Evolutionary conservation across 2,329 filamentous ascomycete species (phyloP).

Genomic region (Neospermospora avenae): DNA sequence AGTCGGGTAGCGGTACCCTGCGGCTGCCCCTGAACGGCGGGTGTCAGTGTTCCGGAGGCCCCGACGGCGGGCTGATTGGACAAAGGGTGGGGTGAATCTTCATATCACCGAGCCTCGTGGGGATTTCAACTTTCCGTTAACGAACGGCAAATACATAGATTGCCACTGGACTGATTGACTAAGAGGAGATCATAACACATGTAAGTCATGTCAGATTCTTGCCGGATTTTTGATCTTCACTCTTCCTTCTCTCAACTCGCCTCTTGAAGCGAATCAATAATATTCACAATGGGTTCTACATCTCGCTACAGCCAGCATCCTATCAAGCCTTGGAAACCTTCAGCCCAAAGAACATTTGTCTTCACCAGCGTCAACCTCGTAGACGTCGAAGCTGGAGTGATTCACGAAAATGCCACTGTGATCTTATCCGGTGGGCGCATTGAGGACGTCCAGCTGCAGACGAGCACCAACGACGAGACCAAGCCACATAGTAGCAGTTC

Average conservation of each 20-base stretch:
- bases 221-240: not conserved
- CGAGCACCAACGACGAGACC: not conserved
- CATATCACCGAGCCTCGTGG: too few species aligned
- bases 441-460: not conserved
- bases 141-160: too few species aligned
- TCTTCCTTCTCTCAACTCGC: not conserved
- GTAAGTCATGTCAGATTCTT: not conserved
- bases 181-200: too few species aligned
- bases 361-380: constrained; percentile 45
- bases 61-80: too few species aligned
- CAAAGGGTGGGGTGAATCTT: too few species aligned
- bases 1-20: not conserved
- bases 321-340: constrained; percentile 13
- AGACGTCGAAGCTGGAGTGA: constrained; percentile 33
- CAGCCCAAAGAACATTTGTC: not conserved
- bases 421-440: constrained; percentile 33
- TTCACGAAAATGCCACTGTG: constrained; percentile 25
- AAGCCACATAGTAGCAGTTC: not conserved
- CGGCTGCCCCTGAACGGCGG: too few species aligned
- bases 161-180: too few species aligned
- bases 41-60: too few species aligned
- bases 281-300: not conserved
- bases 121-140: too few species aligned
- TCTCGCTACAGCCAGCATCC: not conserved
- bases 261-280: too few species aligned